Evolutionary conservation across 768 basidiomycete species (phyloP).

Genomic region (Kwoniella heveanensis): DNA sequence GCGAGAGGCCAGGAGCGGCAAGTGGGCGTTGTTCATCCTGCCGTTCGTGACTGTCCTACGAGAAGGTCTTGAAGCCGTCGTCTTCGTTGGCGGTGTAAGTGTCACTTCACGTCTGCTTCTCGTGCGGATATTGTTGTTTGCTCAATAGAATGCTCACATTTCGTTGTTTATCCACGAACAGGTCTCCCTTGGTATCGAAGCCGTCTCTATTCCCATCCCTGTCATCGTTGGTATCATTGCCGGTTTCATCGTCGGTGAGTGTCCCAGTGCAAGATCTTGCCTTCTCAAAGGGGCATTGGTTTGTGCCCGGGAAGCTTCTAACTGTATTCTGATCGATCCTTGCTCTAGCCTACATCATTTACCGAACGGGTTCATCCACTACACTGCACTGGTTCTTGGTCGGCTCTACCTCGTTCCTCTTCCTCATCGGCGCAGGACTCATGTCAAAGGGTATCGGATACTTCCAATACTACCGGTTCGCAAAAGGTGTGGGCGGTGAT

Average conservation of each 20-base stretch:
- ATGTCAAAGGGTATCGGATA: conserved; percentile 68
- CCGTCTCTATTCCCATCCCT: conserved; percentile 84
- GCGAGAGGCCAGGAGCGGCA: conserved; percentile 62
- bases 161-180: background rate
- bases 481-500: conserved; percentile 65
- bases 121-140: too few relatives aligned
- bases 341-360: conserved; percentile 46
- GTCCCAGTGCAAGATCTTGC: background rate
- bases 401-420: conserved; percentile 84
- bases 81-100: conserved; percentile 83
- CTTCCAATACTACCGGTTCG: conserved; percentile 65
- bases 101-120: too few relatives aligned
- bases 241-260: conserved; percentile 69
- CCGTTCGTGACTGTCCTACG: conserved; percentile 90
- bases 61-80: conserved; percentile 89
- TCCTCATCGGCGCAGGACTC: conserved; percentile 91
- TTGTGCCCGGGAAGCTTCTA: too few relatives aligned
- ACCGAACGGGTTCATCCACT: conserved; percentile 56
- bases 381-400: conserved; percentile 85
- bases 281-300: background rate
- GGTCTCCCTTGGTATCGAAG: conserved; percentile 78
- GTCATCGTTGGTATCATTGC: conserved; percentile 80
- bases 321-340: background rate
- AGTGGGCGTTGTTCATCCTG: conserved; percentile 85
- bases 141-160: too few relatives aligned